Evolutionary conservation across 192 early-diverging fungal genomes (phyloP), one percentile per base, ranked within the genome.

Genomic region (Dissophora globulifera): DNA sequence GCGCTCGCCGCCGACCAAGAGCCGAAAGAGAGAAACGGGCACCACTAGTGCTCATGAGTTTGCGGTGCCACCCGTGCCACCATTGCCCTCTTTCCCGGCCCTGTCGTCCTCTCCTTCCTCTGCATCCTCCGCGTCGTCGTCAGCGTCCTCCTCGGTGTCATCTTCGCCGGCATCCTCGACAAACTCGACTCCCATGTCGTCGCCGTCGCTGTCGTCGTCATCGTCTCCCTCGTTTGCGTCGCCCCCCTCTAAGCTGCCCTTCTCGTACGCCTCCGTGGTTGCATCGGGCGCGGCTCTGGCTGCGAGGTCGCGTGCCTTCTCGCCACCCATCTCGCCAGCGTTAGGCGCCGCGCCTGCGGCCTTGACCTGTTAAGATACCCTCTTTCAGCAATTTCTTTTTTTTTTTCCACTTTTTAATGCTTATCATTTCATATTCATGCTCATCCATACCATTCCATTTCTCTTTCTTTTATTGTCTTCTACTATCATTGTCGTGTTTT

Each of bases 221-320:
- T 46, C 52, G 12, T 63, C 50, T 13, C 19, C 35, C 4, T 22
- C 40, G 16, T 63, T 40, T 9, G 41, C 61, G 5, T 19, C 43
- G 9, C 17, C 43, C 3, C 35, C 62, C 1, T 45, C 52, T 0
- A 25, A 35, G 3, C 49, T 62, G 22, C 69, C 61, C 7, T 63
- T 74, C 49, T 58, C 61, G 32, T 74, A 74, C 47, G 69, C 69
- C 5, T 63, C 70, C 7, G 62, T 74, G 2, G 69, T 63, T 31
- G 60, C 62, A 1, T 64, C 70, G 2, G 60, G 61, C 10, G 54
- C 62, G 19, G 42, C 69, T 23, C 45, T 53, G 11, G 62, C 70
- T 0, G 53, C 52, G 35, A 38, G 7, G 9, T 33, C 72, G 2
- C 55, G 62, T 10, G 25, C 62, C 0, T 75, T 66, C 23, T 66